Conservation (phyloP, 805 yeast genomes). For the Priceomyces haplophilus region DNA sequence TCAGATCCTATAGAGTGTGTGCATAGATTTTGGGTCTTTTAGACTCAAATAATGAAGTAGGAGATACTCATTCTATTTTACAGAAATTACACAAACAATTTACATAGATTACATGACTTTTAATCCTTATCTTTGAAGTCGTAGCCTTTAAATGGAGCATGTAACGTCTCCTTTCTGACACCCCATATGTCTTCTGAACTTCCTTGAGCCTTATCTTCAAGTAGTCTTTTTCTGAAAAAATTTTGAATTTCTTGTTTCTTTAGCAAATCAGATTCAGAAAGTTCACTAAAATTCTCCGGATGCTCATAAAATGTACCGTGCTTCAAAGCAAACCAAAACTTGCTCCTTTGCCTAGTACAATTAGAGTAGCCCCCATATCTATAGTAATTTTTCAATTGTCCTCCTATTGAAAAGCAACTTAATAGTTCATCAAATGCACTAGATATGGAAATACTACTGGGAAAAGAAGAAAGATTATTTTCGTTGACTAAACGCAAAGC, state of each 20-base stretch:
- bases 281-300: constrained; percentile 13
- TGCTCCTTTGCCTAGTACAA: constrained; percentile 67
- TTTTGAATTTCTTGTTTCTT: constrained; percentile 54
- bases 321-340: constrained; percentile 76
- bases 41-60: background rate
- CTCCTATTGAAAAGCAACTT: constrained; percentile 86
- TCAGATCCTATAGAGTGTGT: constrained; percentile 2
- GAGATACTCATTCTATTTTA: background rate
- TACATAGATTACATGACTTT: background rate
- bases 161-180: constrained; percentile 31
- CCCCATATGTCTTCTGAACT: constrained; percentile 88
- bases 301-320: constrained; percentile 36
- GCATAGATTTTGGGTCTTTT: background rate
- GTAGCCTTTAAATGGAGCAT: constrained; percentile 35
- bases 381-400: constrained; percentile 80
- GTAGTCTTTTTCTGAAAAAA: constrained; percentile 63
- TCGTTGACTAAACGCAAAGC: constrained; percentile 20
- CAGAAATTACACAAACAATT: background rate
- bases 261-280: constrained; percentile 44
- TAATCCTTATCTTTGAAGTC: background rate
- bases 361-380: constrained; percentile 74
- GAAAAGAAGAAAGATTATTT: constrained; percentile 22
- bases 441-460: constrained; percentile 39
- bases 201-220: constrained; percentile 62
- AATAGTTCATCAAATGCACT: constrained; percentile 86